Evolutionary conservation across 352 stramenopile species (phyloP), one percentile per base, ranked within the genome.

Genomic region (Phytophthora syringae): DNA sequence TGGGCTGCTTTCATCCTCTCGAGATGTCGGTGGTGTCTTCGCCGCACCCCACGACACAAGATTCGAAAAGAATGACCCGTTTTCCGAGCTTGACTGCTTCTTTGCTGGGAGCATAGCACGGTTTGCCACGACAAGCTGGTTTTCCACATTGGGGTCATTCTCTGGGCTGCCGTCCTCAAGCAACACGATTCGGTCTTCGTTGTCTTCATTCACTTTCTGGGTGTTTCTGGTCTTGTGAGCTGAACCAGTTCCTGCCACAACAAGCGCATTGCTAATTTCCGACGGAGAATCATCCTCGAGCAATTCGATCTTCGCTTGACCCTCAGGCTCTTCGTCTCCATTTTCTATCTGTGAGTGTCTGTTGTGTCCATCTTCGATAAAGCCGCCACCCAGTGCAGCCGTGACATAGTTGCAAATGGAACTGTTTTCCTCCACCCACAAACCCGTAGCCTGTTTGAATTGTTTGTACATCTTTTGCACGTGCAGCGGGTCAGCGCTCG

Each of bases 391-490:
- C 13, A 93, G 69, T 9, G 85, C 80, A 37, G 85, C 80, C 12
- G 80, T 86, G 21, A 92, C 86, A 64, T 95, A 85, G 18, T 77
- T 76, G 43, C 87, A 95, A 42, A 95, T 92, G 18, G 80, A 85
- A 44, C 69, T 93, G 66, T 95, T 95, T 70, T 95, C 87, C 42
- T 93, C 64, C 34, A 95, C 87, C 87, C 87, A 95, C 72, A 92
- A 79, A 10, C 87, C 87, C 16, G 87, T 93, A 15, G 84, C 84
- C 39, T 92, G 77, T 22, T 89, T 88, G 56, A 95, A 95, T 67
- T 95, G 83, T 70, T 92, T 89, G 66, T 90, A 92, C 79, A 95
- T 86, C 67, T 92, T 90, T 68, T 95, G 84, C 18, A 95, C 87
- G 40, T 92, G 82, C 27, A 86, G 30, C 6, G 87, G 87, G 37